Conservation (phyloP, 345 rosid genomes). For the Excoecaria agallocha region DNA sequence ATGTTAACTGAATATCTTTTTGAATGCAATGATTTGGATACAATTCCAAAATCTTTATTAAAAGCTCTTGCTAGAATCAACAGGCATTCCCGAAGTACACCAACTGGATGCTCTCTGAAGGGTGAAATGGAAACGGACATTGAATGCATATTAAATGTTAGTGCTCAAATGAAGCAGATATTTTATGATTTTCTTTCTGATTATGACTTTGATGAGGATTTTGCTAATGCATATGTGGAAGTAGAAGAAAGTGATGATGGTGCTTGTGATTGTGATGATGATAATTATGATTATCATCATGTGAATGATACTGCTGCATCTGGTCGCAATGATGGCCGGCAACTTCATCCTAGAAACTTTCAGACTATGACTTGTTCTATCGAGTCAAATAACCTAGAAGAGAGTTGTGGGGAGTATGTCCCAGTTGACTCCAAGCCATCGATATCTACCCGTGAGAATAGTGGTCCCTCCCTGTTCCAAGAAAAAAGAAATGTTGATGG, state of each 20-base stretch:
- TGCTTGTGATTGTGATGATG: constrained; percentile 30
- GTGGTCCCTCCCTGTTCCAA: constrained; percentile 13
- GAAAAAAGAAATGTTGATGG: constrained; percentile 25
- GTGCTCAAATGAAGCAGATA: constrained; percentile 70
- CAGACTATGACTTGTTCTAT: constrained; percentile 23
- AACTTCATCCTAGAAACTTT: constrained; percentile 19
- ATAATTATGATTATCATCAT: constrained; percentile 7
- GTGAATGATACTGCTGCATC: constrained; percentile 1
- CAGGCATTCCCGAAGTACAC: constrained; percentile 30
- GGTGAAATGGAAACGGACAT: constrained; percentile 60
- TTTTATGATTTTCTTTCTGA: constrained; percentile 59
- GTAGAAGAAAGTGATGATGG: constrained; percentile 51
- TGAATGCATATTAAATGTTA: constrained; percentile 62
- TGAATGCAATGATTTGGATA: constrained; percentile 63
- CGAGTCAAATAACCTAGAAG: constrained; percentile 39
- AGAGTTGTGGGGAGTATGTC: constrained; percentile 55
- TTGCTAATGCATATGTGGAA: constrained; percentile 69
- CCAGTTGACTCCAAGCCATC: constrained; percentile 20
- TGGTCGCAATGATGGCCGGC: constrained; percentile 18
- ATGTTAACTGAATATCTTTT: constrained; percentile 65
- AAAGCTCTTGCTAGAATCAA: constrained; percentile 65
- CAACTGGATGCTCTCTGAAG: constrained; percentile 28
- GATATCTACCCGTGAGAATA: constrained; percentile 8
- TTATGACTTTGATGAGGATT: constrained; percentile 54
- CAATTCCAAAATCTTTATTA: constrained; percentile 54